Conservation (phyloP, 2,329 filamentous ascomycete genomes). For the Fusarium torreyae region DNA sequence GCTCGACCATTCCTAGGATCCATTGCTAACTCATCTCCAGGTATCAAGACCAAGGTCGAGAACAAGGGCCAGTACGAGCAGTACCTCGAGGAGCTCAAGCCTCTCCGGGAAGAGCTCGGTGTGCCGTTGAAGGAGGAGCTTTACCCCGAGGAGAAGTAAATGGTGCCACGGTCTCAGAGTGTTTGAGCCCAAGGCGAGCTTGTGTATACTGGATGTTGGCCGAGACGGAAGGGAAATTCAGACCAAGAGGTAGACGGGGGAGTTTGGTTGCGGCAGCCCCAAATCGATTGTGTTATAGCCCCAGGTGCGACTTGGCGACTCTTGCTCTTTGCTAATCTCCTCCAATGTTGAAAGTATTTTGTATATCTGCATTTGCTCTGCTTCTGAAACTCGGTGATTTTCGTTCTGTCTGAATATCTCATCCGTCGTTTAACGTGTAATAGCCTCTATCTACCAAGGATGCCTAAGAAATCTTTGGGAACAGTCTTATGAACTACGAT, state of each 20-base stretch:
- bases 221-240: conserved; percentile 48
- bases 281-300: conserved; percentile 55
- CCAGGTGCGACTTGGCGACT: conserved; percentile 44
- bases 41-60: conserved; percentile 99
- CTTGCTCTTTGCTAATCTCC: conserved; percentile 43
- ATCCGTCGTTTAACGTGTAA: too few species aligned
- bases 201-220: conserved; percentile 58
- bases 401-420: not conserved
- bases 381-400: conserved; percentile 16
- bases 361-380: conserved; percentile 28
- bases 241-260: conserved; percentile 52
- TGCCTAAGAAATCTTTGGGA: too few species aligned
- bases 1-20: not conserved
- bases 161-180: conserved; percentile 37
- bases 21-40: conserved; percentile 61
- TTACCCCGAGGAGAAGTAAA: conserved; percentile 78
- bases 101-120: conserved; percentile 93
- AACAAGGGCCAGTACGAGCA: conserved; percentile 98
- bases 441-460: too few species aligned
- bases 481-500: too few species aligned
- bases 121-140: conserved; percentile 92
- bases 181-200: conserved; percentile 43
- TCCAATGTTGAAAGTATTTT: conserved; percentile 42
- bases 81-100: conserved; percentile 94
- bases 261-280: conserved; percentile 52